These are phyloP conservation scores for Fusarium longipes DNA, from an alignment of 2,329 filamentous ascomycete species.

Conservation along the genomic window DNA sequence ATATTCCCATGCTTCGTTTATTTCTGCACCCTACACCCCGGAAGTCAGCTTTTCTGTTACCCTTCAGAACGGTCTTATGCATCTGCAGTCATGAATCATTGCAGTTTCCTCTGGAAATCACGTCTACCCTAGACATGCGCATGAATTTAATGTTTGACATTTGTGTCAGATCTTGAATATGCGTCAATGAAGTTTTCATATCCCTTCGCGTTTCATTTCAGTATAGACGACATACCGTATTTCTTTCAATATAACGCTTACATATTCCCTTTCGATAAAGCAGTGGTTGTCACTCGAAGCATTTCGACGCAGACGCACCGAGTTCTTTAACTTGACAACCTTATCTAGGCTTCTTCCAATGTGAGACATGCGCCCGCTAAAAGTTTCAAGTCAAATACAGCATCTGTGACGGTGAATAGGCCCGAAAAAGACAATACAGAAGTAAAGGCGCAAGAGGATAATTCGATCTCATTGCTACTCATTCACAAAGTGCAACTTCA, in stretches of 20 bases:
- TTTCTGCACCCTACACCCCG: no score
- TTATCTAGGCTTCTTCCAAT: background rate
- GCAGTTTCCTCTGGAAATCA: background rate
- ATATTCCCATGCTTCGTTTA: no score
- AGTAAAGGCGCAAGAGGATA: background rate
- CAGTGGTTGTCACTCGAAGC: no score
- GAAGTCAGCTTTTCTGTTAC: no score
- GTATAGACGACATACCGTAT: background rate
- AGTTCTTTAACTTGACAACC: background rate
- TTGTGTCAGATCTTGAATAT: background rate
- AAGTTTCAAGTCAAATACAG: background rate
- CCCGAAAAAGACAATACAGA: background rate
- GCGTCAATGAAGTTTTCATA: background rate
- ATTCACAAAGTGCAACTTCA: background rate
- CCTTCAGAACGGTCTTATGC: slow-evolving; percentile 19
- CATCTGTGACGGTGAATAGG: background rate
- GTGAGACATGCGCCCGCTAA: background rate
- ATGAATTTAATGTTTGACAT: background rate
- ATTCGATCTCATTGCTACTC: background rate
- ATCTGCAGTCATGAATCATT: slow-evolving; percentile 37
- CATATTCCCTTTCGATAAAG: no score
- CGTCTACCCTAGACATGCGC: slow-evolving; percentile 7
- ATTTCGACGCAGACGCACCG: background rate
- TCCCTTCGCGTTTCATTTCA: background rate
- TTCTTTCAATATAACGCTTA: no score